Percentiles rank a stretch among this genome's conserved stretches.
Conservation (phyloP, 1,284 basidiomycete species). For the Pyrrhoderma lamaoense region DNA sequence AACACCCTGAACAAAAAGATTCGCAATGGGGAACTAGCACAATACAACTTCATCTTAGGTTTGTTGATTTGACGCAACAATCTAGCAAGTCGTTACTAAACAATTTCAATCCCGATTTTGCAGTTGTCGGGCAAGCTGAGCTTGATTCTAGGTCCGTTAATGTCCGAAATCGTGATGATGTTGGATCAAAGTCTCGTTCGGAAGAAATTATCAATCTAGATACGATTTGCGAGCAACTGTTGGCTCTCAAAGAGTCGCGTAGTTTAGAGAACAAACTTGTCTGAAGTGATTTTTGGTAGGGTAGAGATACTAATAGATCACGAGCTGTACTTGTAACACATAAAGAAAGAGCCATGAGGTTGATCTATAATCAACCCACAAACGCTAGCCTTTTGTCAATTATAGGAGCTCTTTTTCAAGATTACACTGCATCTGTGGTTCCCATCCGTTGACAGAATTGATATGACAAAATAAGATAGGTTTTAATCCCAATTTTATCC, state of each 20-base stretch:
- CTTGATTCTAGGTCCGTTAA: conserved; percentile 83
- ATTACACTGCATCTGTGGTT: too few species aligned
- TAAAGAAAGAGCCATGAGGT: too few species aligned
- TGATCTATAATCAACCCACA: too few species aligned
- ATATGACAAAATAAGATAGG: too few species aligned
- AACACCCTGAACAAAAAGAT: conserved; percentile 98
- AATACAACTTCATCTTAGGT: conserved; percentile 98
- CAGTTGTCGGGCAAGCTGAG: conserved; percentile 95
- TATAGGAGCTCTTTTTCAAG: too few species aligned
- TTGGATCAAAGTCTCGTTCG: conserved; percentile 70
- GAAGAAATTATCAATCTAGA: conserved; percentile 59
- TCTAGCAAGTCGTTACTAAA: conserved; percentile 1
- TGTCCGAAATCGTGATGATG: conserved; percentile 90
- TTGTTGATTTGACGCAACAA: conserved; percentile 24
- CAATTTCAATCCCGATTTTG: conserved; percentile 6
- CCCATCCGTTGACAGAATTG: too few species aligned
- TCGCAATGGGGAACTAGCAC: conserved; percentile 84
- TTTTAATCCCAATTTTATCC: too few species aligned
- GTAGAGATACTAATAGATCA: too few species aligned
- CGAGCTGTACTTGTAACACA: too few species aligned
- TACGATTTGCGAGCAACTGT: conserved; percentile 56
- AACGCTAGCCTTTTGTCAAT: too few species aligned
- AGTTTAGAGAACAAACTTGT: conserved; percentile 52
- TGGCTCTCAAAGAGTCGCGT: conserved; percentile 54
- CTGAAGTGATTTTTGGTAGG: not conserved